Evolutionary conservation across 179 eudicot species (phyloP), one percentile per base, ranked within the genome.

Genomic region (Carnegiea gigantea): DNA sequence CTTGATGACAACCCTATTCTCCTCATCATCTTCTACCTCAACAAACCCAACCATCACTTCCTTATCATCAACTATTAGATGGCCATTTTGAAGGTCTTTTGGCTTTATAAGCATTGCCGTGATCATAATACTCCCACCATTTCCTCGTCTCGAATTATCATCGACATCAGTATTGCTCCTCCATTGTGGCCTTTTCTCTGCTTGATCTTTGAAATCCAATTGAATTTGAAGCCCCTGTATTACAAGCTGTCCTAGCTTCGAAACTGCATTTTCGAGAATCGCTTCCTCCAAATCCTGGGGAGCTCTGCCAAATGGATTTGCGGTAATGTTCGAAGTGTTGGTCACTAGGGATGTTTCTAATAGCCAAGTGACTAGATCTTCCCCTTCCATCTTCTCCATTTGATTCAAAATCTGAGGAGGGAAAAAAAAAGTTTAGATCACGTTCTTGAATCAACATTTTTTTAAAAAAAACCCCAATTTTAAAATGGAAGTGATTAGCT

Each of bases 71-170:
- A 84, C 59, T 4, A 81, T 15, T 54, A 72, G 26, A 36, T 10
- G 72, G 0, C 44, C 44, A 40, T 40, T 40, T 40, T 26, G 73
- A 36, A 79, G 84, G 75, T 81, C 78, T 81, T 81, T 72, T 38
- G 81, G 81, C 51, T 84, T 83, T 73, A 84, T 65, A 73, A 84
- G 81, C 86, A 84, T 78, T 46, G 77, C 84, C 83, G 77, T 49
- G 20, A 7, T 40, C 44, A 77, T 81, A 24, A 84, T 21, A 0
- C n/a, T 10, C 24, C 44, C 44, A 40, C 44, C 44, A 40, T 40
- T 7, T 38, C 6, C 13, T 72, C 15, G 76, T 9, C 81, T 10
- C 4, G 20, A 23, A 4, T 51, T 44, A 33, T 72, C 80, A 44
- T 7, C 72, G 30, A 1, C 68, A 18, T n/a, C 57, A 49, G 33